phyloP scores from a whole-genome alignment of 768 basidiomycete species.

The Dentipellis sp. region DNA sequence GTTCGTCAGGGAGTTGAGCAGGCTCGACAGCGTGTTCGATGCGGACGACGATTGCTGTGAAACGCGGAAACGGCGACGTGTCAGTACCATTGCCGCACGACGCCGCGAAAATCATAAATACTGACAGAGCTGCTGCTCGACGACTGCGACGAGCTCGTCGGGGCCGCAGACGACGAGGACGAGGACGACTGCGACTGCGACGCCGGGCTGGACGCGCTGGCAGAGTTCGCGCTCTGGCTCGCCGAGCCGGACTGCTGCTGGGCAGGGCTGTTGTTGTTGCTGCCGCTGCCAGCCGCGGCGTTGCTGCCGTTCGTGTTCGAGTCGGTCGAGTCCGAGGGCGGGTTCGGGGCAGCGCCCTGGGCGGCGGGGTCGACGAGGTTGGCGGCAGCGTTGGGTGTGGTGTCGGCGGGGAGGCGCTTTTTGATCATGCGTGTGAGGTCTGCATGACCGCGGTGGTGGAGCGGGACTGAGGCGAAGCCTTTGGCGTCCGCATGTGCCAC shows the following conservation, averaged over 20 bases:
- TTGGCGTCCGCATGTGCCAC: conserved; percentile 35
- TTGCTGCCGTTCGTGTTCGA: conserved; percentile 1
- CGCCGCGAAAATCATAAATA: no score
- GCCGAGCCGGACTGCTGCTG: neutral
- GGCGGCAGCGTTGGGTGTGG: neutral
- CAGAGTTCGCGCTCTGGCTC: neutral
- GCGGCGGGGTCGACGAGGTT: conserved; percentile 21
- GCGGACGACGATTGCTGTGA: no score
- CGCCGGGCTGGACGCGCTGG: conserved; percentile 5
- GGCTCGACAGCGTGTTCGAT: neutral
- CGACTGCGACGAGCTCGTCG: neutral
- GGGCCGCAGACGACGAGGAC: conserved; percentile 9
- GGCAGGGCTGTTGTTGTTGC: neutral
- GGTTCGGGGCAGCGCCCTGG: conserved; percentile 11
- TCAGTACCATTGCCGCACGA: no score
- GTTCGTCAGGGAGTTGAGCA: conserved; percentile 8
- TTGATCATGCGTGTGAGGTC: conserved; percentile 57
- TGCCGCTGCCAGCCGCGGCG: neutral
- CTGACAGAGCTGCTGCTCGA: conserved; percentile 1
- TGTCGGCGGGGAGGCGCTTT: conserved; percentile 36
- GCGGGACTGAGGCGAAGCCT: conserved; percentile 27
- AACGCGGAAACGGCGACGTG: no score
- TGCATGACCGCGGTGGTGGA: conserved; percentile 45
- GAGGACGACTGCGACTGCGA: conserved; percentile 4
- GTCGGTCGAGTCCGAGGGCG: conserved; percentile 16